A percentile compares a stretch with the other conserved stretches of the same genome.
Evolutionary conservation across 2,329 filamentous ascomycete species (phyloP).

Genomic region (Raffaelea albimanens): DNA sequence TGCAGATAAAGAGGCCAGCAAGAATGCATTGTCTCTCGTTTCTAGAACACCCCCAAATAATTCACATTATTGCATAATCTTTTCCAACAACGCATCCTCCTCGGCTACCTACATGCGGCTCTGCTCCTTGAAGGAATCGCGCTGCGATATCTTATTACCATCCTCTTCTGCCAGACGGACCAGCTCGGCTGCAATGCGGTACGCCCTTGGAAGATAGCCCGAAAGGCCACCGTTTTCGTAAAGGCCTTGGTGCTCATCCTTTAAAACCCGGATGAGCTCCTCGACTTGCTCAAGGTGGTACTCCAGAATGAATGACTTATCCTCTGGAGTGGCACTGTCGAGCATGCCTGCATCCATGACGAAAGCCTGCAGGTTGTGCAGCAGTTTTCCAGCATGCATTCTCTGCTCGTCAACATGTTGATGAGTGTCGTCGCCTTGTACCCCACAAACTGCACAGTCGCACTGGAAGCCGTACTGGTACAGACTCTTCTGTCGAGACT

Average conservation of each 20-base stretch:
- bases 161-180: background rate
- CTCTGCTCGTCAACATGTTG: constrained; percentile 11
- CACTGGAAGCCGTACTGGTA: constrained; percentile 17
- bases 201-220: constrained; percentile 17
- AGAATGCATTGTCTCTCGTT: too few relatives aligned
- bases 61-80: too few relatives aligned
- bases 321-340: too few relatives aligned
- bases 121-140: too few relatives aligned
- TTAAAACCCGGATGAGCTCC: constrained; percentile 12
- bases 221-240: constrained; percentile 7
- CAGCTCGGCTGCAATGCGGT: constrained; percentile 15
- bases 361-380: constrained; percentile 20
- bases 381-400: constrained; percentile 20
- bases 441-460: constrained; percentile 7
- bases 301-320: too few relatives aligned
- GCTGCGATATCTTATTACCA: background rate
- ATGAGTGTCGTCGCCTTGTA: background rate
- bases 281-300: constrained; percentile 10
- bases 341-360: background rate
- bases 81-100: background rate
- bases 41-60: too few relatives aligned
- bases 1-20: too few relatives aligned
- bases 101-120: too few relatives aligned
- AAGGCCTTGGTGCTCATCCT: constrained; percentile 12
- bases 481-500: constrained; percentile 19